Evolutionary conservation across 176 grass and related monocot genomes (phyloP), one percentile per base, ranked within the genome.

Genomic region (Triticum timopheevii): DNA sequence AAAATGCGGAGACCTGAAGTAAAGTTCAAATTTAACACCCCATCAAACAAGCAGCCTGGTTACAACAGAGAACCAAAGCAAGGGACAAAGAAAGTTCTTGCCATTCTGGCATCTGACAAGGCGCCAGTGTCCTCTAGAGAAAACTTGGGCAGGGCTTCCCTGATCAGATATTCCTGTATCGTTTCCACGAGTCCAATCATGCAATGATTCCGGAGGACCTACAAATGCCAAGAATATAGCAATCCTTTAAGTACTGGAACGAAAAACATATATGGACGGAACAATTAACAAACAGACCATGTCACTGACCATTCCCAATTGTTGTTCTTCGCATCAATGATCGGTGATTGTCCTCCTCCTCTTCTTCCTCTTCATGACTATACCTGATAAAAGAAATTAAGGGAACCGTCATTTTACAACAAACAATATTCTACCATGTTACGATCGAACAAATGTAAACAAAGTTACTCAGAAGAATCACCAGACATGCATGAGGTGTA

Each of bases 41-140:
- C 31, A 77, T 87, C n/a, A 80, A 58, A 87, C 8, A 17, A 87
- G 49, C 22, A 73, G 1, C 17, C 47, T 25, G 76, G 49, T 61
- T 77, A 83, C 12, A 83, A 61, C 8, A 79, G 69, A 44, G 15
- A 73, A 85, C 73, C 8, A 38, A n/a, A 82, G 62, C 34, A 74
- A 77, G 25, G 4, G 31, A 24, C 59, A 67, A 85, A 36, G 71
- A 30, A 90, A 84, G 70, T 86, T 83, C 90, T 94, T 91, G 76
- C 96, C 96, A 89, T 98, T 98, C 84, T 98, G 96, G 90, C 96
- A 98, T 89, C 96, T 92, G 42, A 98, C 88, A 77, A 98, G 96
- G 62, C 96, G 96, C 96, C 96, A 98, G 52, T 96, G 90, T 88
- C 91, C 90, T 92, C 92, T 95, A 88, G 96, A 98, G 86, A 95